Evolutionary conservation across 2,329 filamentous ascomycete genomes (phyloP).

Genomic region (Ascochyta fabae): DNA sequence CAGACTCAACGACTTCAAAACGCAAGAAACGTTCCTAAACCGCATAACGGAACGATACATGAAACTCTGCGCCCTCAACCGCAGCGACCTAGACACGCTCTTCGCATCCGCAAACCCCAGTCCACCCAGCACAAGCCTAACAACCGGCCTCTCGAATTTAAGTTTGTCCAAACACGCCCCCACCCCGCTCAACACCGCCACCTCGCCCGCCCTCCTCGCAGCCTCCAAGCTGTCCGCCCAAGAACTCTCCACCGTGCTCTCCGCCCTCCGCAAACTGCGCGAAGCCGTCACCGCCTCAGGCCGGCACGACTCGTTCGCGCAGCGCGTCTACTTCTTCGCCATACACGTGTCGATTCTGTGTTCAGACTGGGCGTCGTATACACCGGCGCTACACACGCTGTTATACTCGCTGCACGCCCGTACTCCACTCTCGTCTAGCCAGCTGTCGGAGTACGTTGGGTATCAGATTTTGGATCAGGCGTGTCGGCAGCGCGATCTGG

Average conservation of each 20-base stretch:
- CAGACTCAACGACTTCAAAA: slow-evolving; percentile 67
- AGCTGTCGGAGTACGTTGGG: slow-evolving; percentile 78
- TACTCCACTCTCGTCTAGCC: slow-evolving; percentile 71
- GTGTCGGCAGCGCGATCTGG: slow-evolving; percentile 78
- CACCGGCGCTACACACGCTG: slow-evolving; percentile 82
- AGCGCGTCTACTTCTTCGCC: slow-evolving; percentile 90
- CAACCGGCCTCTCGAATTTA: slow-evolving; percentile 19
- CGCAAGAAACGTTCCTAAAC: slow-evolving; percentile 84
- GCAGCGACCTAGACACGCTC: slow-evolving; percentile 74
- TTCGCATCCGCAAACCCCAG: slow-evolving; percentile 68
- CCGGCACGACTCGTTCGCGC: slow-evolving; percentile 79
- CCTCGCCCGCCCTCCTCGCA: slow-evolving; percentile 33
- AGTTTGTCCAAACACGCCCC: slow-evolving; percentile 30
- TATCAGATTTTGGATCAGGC: slow-evolving; percentile 89
- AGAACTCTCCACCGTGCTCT: slow-evolving; percentile 75
- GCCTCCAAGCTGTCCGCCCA: slow-evolving; percentile 46
- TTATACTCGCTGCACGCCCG: slow-evolving; percentile 72
- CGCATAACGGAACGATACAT: slow-evolving; percentile 89
- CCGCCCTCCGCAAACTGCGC: slow-evolving; percentile 87
- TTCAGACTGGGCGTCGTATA: slow-evolving; percentile 85
- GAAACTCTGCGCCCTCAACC: slow-evolving; percentile 80
- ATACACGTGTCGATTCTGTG: slow-evolving; percentile 83
- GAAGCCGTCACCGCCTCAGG: slow-evolving; percentile 85
- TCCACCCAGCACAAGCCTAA: slow-evolving; percentile 7
- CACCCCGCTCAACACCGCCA: slow-evolving; percentile 8